Percentiles rank a stretch among this genome's conserved stretches.
These are phyloP conservation scores for Auriscalpium microsporum DNA, from an alignment of 768 basidiomycete species.

Conservation along the genomic window DNA sequence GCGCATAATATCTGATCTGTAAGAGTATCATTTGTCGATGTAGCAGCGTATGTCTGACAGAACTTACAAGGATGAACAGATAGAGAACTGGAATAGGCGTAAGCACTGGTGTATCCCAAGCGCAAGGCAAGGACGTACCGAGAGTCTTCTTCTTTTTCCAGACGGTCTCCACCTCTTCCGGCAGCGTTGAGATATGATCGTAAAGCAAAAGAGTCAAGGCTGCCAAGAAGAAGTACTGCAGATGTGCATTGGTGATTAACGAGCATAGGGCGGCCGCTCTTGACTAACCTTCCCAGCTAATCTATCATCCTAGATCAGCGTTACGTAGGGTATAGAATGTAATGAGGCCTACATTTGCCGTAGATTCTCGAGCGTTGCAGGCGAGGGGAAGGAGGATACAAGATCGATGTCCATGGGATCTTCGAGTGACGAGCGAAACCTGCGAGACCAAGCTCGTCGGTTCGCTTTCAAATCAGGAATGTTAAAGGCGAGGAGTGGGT, in stretches of 20 bases:
- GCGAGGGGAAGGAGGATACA: too few relatives aligned
- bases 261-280: too few relatives aligned
- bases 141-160: conserved; percentile 14
- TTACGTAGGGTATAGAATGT: neutral
- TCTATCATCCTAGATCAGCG: neutral
- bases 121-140: neutral
- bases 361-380: neutral
- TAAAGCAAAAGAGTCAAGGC: conserved; percentile 10
- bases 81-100: conserved; percentile 3
- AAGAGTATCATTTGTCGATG: neutral
- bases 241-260: neutral
- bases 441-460: too few relatives aligned
- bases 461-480: too few relatives aligned
- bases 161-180: conserved; percentile 11
- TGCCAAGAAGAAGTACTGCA: conserved; percentile 11
- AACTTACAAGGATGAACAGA: conserved; percentile 9
- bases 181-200: conserved; percentile 9
- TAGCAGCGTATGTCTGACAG: too few relatives aligned
- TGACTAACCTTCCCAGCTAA: conserved; percentile 7
- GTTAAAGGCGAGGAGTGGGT: too few relatives aligned
- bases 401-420: too few relatives aligned
- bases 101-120: too few relatives aligned
- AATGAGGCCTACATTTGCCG: conserved; percentile 7
- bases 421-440: too few relatives aligned
- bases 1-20: conserved; percentile 11